Conservation (phyloP, 306 rosid genomes). For the Corylus heterophylla region DNA sequence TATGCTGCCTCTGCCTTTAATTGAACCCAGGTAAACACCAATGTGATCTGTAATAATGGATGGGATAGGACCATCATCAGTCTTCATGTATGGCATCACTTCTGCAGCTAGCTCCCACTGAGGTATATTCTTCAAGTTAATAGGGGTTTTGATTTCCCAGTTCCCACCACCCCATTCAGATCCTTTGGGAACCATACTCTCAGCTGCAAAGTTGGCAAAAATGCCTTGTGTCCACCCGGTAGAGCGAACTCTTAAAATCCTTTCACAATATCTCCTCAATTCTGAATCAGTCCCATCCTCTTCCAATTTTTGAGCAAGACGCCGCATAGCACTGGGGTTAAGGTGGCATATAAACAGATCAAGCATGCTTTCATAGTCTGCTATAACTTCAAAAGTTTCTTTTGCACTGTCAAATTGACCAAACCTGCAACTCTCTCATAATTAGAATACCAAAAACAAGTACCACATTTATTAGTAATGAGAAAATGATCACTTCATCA, state of each 20-base stretch:
- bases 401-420: slow-evolving; percentile 97
- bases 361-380: slow-evolving; percentile 88
- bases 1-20: slow-evolving; percentile 87
- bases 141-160: slow-evolving; percentile 99
- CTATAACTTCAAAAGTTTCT: slow-evolving; percentile 92
- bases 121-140: slow-evolving; percentile 82
- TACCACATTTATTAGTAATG: slow-evolving; percentile 8
- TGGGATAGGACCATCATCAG: slow-evolving; percentile 90
- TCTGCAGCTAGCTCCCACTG: slow-evolving; percentile 98
- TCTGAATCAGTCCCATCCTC: slow-evolving; percentile 95
- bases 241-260: slow-evolving; percentile 89
- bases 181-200: slow-evolving; percentile 99
- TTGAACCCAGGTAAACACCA: slow-evolving; percentile 89
- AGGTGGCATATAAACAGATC: slow-evolving; percentile 98
- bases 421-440: slow-evolving; percentile 66
- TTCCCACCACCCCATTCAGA: slow-evolving; percentile 99
- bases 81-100: slow-evolving; percentile 94
- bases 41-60: slow-evolving; percentile 87
- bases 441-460: slow-evolving; percentile 25
- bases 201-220: slow-evolving; percentile 97
- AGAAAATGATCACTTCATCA: slow-evolving; percentile 6
- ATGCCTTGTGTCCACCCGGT: slow-evolving; percentile 99
- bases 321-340: slow-evolving; percentile 98
- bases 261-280: slow-evolving; percentile 93
- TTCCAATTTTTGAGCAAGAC: slow-evolving; percentile 98